Evolutionary conservation across 495 filamentous ascomycete species (phyloP).

Genomic region (Penicillium steckii): DNA sequence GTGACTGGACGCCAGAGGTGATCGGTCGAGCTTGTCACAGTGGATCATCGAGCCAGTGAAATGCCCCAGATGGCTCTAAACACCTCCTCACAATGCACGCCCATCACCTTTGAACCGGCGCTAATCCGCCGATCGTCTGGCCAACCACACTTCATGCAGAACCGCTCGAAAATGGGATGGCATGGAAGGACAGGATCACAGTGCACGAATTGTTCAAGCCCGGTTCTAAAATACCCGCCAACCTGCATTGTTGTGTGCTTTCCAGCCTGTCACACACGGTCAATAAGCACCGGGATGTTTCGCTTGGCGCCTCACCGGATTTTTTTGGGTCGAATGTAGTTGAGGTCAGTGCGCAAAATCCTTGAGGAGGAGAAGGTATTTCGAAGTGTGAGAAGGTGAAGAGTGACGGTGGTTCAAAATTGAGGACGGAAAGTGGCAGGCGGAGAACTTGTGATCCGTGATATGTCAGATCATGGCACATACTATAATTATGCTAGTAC

Average conservation of each 20-base stretch:
- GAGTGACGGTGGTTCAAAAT: neutral
- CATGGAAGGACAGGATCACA: neutral
- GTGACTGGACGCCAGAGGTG: conserved; percentile 31
- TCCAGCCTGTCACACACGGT: conserved; percentile 6
- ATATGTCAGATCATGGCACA: no score
- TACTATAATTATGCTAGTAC: no score
- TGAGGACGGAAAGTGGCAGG: no score
- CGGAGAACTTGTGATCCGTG: no score
- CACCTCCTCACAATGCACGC: conserved; percentile 30
- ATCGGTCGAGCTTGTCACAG: conserved; percentile 41
- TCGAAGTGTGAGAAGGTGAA: neutral
- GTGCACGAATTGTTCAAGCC: neutral
- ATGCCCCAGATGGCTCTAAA: neutral
- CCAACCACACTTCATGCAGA: conserved; percentile 36
- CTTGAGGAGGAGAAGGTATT: neutral
- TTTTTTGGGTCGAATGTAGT: neutral
- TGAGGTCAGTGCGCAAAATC: conserved; percentile 6
- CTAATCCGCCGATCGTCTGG: conserved; percentile 33
- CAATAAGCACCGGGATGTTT: conserved; percentile 10
- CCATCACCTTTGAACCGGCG: conserved; percentile 40
- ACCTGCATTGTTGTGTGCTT: neutral
- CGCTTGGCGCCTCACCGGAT: neutral
- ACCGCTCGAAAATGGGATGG: conserved; percentile 21
- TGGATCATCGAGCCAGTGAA: conserved; percentile 25
- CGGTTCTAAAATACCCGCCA: conserved; percentile 9